phyloP scores from a whole-genome alignment of 2,329 filamentous ascomycete genomes.

The Ceratocystis papillata region DNA sequence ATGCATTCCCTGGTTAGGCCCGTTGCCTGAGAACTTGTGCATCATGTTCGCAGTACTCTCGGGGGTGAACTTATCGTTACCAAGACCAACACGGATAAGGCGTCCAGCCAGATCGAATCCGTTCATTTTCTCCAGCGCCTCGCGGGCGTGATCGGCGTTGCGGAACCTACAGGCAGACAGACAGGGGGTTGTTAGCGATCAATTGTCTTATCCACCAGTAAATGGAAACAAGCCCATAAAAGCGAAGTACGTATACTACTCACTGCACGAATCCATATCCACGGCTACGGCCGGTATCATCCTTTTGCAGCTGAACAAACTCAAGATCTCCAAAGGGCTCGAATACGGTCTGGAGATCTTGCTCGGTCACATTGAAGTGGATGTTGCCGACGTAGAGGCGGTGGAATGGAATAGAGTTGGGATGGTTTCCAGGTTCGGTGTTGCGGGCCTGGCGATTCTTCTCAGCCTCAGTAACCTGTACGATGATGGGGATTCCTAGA shows the following conservation, averaged over 20 bases:
- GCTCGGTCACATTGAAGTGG: slow-evolving; percentile 97
- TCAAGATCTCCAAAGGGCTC: slow-evolving; percentile 96
- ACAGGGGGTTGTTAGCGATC: slow-evolving; percentile 31
- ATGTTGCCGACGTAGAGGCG: slow-evolving; percentile 98
- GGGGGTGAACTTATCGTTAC: slow-evolving; percentile 99
- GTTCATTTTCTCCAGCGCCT: slow-evolving; percentile 98
- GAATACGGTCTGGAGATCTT: slow-evolving; percentile 90
- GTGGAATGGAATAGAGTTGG: slow-evolving; percentile 87
- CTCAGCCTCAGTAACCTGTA: slow-evolving; percentile 95
- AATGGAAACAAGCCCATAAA: too few relatives aligned
- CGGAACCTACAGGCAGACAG: slow-evolving; percentile 54
- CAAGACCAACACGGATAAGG: slow-evolving; percentile 94
- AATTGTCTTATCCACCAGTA: neutral
- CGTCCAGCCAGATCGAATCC: slow-evolving; percentile 95
- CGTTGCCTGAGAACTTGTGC: slow-evolving; percentile 77
- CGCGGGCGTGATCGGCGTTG: slow-evolving; percentile 80
- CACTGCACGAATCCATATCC: slow-evolving; percentile 99
- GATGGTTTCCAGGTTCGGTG: slow-evolving; percentile 57
- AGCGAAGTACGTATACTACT: slow-evolving; percentile 34
- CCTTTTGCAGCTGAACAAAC: slow-evolving; percentile 94
- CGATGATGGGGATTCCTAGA: slow-evolving; percentile 96
- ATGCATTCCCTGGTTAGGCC: slow-evolving; percentile 55
- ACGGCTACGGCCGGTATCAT: slow-evolving; percentile 78
- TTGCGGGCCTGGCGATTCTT: slow-evolving; percentile 95
- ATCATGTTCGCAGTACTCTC: slow-evolving; percentile 89